Percentiles rank a stretch among this genome's conserved stretches.
phyloP scores from a whole-genome alignment of 352 stramenopile genomes.

The Sclerospora graminicola region DNA sequence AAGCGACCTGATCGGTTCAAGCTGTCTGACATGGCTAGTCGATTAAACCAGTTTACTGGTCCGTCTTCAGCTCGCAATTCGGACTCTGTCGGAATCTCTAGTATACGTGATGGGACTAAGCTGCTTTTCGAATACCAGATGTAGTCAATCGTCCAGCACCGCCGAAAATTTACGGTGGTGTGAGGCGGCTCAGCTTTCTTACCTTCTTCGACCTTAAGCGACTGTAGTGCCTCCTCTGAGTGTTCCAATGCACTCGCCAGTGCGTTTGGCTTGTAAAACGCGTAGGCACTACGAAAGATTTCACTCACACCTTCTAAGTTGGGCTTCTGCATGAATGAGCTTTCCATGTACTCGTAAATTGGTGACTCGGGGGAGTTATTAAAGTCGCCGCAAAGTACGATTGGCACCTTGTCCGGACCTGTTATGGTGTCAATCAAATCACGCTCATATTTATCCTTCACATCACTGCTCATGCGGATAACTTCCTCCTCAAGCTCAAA shows the following conservation, averaged over 20 bases:
- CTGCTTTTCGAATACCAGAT: conserved; percentile 77
- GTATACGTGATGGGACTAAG: conserved; percentile 45
- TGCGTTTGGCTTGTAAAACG: conserved; percentile 49
- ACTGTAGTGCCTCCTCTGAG: conserved; percentile 14
- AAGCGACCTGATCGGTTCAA: conserved; percentile 53
- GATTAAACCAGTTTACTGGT: conserved; percentile 68
- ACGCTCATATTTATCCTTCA: conserved; percentile 75
- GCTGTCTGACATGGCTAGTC: conserved; percentile 54
- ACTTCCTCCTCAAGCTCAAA: conserved; percentile 79
- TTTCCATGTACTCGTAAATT: conserved; percentile 85
- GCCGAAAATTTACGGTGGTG: conserved; percentile 79
- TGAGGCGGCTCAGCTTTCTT: conserved; percentile 67
- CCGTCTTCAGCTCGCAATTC: conserved; percentile 62
- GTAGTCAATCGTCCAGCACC: conserved; percentile 86
- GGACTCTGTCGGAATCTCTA: conserved; percentile 68
- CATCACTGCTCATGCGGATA: conserved; percentile 64
- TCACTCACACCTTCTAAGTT: conserved; percentile 63
- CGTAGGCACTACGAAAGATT: conserved; percentile 65
- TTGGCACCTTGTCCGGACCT: conserved; percentile 42
- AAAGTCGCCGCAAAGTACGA: conserved; percentile 81
- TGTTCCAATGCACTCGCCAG: conserved; percentile 22
- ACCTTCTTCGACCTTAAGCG: conserved; percentile 23
- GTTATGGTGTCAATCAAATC: conserved; percentile 44
- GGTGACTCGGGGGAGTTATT: conserved; percentile 81
- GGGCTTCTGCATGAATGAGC: conserved; percentile 77